Conservation (phyloP, 371 early-diverging fungal species). For the Zancudomyces culisetae region DNA sequence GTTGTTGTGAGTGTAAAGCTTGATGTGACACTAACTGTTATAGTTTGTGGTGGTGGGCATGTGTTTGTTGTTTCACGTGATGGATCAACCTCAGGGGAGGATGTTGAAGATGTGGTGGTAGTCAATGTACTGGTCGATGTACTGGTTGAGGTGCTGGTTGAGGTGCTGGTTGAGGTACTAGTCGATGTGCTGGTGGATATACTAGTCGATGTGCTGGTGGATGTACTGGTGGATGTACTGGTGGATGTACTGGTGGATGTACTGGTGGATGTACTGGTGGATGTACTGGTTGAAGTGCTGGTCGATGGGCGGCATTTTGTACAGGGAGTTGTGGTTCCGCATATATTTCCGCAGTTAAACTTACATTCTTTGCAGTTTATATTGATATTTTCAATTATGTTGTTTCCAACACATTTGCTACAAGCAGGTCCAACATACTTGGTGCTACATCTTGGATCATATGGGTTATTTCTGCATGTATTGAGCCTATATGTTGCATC, state of each 20-base stretch:
- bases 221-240: no score
- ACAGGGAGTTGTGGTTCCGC: no score
- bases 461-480: not conserved
- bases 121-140: not conserved
- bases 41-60: not conserved
- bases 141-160: not conserved
- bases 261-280: not conserved
- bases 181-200: not conserved
- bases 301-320: no score
- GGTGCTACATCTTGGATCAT: not conserved
- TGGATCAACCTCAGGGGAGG: no score
- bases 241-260: not conserved
- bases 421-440: not conserved
- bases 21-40: not conserved
- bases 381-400: not conserved
- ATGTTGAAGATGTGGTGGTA: not conserved
- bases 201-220: not conserved
- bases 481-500: not conserved
- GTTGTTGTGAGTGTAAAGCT: no score
- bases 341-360: not conserved
- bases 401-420: not conserved
- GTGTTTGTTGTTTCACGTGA: not conserved
- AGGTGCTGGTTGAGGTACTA: not conserved
- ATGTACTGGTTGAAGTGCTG: not conserved
- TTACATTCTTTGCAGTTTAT: not conserved